A percentile compares a stretch with the other conserved stretches of the same genome.
Conservation (phyloP, 164 flowering plant genomes). For the Litsea cubeba region DNA sequence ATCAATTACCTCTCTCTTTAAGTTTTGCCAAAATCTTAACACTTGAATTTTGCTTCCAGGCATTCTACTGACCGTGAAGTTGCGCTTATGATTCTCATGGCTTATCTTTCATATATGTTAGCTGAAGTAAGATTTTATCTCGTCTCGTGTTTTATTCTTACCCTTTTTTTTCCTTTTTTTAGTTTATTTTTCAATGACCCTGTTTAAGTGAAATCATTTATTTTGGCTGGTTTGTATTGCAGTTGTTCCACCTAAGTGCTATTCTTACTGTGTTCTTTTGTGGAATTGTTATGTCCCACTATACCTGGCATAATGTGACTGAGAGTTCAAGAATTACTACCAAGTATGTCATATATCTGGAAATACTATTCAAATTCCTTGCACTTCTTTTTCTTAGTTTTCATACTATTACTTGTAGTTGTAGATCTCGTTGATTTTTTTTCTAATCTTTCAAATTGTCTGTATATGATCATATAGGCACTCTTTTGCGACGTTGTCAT, state of each 20-base stretch:
- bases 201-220: not conserved
- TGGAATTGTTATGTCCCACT: conserved; percentile 93
- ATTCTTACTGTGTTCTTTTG: conserved; percentile 95
- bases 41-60: conserved; percentile 35
- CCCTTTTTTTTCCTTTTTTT: not conserved
- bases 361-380: not conserved
- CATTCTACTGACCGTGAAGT: conserved; percentile 96
- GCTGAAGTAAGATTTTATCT: conserved; percentile 64
- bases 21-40: not conserved
- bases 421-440: not conserved
- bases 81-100: conserved; percentile 95
- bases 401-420: conserved; percentile 46
- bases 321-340: conserved; percentile 88
- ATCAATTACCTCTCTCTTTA: not conserved
- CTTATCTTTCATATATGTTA: conserved; percentile 83
- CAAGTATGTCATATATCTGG: conserved; percentile 22
- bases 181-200: not conserved
- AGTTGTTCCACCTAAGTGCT: conserved; percentile 74
- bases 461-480: conserved; percentile 46
- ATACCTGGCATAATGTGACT: conserved; percentile 95
- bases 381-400: conserved; percentile 6
- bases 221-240: conserved; percentile 24
- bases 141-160: not conserved
- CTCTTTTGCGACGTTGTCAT: conserved; percentile 84
- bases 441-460: not conserved